Conservation (phyloP, 345 rosid genomes). For the Noccaea caerulescens region DNA sequence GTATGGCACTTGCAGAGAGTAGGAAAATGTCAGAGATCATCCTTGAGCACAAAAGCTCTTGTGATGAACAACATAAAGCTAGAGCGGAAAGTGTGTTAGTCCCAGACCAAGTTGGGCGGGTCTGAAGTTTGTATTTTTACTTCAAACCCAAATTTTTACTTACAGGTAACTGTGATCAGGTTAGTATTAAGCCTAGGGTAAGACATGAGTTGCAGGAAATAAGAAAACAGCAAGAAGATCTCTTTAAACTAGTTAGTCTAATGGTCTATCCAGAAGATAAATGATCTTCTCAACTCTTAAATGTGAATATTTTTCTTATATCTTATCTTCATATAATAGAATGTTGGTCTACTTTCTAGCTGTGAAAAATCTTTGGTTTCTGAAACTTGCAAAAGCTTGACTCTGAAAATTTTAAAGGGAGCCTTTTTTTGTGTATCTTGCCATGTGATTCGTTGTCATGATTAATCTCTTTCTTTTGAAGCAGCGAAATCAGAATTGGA, state of each 20-base stretch:
- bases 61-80: constrained; percentile 47
- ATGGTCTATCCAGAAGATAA: constrained; percentile 12
- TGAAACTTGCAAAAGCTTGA: constrained; percentile 19
- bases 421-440: background rate
- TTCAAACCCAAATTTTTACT: constrained; percentile 38
- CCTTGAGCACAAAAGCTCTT: constrained; percentile 38
- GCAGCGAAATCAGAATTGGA: constrained; percentile 22
- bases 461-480: constrained; percentile 31
- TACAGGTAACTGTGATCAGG: constrained; percentile 33
- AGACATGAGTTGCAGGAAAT: constrained; percentile 33
- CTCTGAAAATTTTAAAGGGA: background rate
- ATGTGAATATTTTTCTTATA: constrained; percentile 41
- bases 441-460: constrained; percentile 38
- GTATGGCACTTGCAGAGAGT: constrained; percentile 76
- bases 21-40: constrained; percentile 47
- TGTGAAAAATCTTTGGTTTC: constrained; percentile 35
- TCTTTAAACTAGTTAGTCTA: constrained; percentile 39
- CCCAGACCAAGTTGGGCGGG: constrained; percentile 51
- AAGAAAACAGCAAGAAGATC: constrained; percentile 33
- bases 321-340: constrained; percentile 6
- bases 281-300: constrained; percentile 32
- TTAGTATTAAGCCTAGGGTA: constrained; percentile 37
- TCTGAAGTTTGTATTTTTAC: constrained; percentile 53
- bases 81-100: constrained; percentile 23
- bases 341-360: constrained; percentile 27